Evolutionary conservation across 2,329 filamentous ascomycete genomes (phyloP).

Genomic region (Alternaria arborescens): DNA sequence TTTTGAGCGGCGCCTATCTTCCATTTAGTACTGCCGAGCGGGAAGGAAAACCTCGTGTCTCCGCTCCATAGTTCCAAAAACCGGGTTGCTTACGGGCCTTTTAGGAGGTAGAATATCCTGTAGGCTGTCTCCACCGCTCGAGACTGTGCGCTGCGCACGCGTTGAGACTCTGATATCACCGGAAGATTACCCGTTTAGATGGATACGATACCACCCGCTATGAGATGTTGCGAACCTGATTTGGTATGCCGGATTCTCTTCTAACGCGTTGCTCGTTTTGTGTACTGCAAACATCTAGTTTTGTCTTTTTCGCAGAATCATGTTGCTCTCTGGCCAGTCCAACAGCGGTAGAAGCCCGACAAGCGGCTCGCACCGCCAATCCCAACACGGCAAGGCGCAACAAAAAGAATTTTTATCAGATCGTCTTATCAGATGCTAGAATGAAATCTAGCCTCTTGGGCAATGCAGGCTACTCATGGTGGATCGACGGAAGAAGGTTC

Average conservation of each 20-base stretch:
- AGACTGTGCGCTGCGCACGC: constrained; percentile 3
- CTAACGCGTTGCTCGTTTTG: rapidly evolving
- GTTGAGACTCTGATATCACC: not conserved
- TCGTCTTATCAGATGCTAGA: not conserved
- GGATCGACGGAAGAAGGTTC: not conserved
- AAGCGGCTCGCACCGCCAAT: not conserved
- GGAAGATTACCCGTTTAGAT: not conserved
- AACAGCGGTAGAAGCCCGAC: not conserved
- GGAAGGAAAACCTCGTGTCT: not conserved
- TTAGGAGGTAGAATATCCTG: not conserved
- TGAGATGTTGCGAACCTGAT: not conserved
- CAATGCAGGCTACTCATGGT: not conserved
- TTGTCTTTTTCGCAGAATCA: not conserved
- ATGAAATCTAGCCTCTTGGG: not conserved
- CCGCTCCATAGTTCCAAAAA: not conserved
- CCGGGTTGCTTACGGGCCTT: not conserved
- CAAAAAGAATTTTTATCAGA: constrained; percentile 2
- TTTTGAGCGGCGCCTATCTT: not conserved
- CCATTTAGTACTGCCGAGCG: constrained; percentile 3
- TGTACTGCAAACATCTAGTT: not conserved
- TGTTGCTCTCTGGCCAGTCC: not conserved
- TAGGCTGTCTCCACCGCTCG: not conserved
- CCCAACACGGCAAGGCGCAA: not conserved
- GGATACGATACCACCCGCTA: not conserved
- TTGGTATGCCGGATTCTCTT: not conserved